phyloP scores from a whole-genome alignment of 192 early-diverging fungal genomes.

The Ambispora gerdemannii region DNA sequence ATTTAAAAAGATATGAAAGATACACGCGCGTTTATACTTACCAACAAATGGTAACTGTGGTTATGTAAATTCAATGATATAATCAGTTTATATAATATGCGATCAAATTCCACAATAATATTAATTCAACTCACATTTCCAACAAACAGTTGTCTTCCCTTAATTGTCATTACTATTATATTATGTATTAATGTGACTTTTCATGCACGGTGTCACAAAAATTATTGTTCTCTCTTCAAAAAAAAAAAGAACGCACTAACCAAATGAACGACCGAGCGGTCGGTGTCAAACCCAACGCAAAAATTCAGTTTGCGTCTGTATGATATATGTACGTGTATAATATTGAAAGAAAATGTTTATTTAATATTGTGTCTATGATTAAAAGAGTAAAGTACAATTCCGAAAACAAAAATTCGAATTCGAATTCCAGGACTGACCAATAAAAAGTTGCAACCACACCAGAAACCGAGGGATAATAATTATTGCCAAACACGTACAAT shows the following conservation, averaged over 20 bases:
- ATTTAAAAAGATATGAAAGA: too few species aligned
- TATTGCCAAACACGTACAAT: too few species aligned
- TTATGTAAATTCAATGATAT: neutral
- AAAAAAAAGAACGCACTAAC: neutral
- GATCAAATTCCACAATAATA: neutral
- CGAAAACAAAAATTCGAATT: too few species aligned
- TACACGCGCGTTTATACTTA: neutral
- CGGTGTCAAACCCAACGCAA: neutral
- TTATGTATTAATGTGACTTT: neutral
- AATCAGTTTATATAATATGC: too few species aligned
- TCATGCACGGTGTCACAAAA: neutral
- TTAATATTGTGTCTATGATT: too few species aligned
- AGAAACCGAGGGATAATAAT: too few species aligned
- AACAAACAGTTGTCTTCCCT: slow-evolving; percentile 58
- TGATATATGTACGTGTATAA: too few species aligned
- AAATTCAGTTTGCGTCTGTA: neutral
- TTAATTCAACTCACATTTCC: slow-evolving; percentile 58
- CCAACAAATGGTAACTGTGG: slow-evolving; percentile 28
- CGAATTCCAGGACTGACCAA: too few species aligned
- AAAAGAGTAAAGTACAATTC: too few species aligned
- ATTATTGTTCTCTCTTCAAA: neutral
- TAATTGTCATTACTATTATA: slow-evolving; percentile 29
- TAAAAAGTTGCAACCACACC: too few species aligned
- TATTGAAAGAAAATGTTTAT: too few species aligned
- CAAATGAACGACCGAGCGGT: neutral